Percentiles rank a stretch among this genome's conserved stretches.
phyloP scores from a whole-genome alignment of 1,139 yeast species.

The Scheffersomyces insectosa region DNA sequence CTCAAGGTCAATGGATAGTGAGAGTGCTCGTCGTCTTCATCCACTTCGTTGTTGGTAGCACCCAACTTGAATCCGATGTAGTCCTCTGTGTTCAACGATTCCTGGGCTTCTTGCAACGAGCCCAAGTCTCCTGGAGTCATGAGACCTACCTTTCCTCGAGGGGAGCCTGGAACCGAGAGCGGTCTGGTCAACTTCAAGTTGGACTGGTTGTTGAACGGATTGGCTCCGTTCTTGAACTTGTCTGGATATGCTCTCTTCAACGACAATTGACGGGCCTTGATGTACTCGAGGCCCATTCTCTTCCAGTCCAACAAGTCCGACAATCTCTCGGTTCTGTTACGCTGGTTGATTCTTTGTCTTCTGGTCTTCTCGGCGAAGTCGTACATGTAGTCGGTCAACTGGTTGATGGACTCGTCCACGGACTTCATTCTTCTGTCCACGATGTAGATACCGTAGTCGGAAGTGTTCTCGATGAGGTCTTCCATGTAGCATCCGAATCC shows the following conservation, averaged over 20 bases:
- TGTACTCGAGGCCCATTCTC: slow-evolving; percentile 95
- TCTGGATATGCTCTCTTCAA: slow-evolving; percentile 93
- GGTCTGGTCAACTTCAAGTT: slow-evolving; percentile 85
- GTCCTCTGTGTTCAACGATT: slow-evolving; percentile 73
- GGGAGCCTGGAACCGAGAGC: slow-evolving; percentile 94
- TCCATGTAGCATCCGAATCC: slow-evolving; percentile 99
- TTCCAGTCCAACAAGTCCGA: slow-evolving; percentile 95
- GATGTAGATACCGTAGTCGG: slow-evolving; percentile 95
- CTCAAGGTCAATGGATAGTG: slow-evolving; percentile 47
- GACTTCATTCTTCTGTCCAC: slow-evolving; percentile 94
- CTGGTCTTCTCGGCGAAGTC: slow-evolving; percentile 86
- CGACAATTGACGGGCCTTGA: slow-evolving; percentile 91
- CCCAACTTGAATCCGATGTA: slow-evolving; percentile 79
- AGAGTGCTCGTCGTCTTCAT: slow-evolving; percentile 47
- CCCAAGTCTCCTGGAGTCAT: slow-evolving; percentile 99
- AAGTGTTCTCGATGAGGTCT: slow-evolving; percentile 90
- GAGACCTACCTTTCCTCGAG: slow-evolving; percentile 59
- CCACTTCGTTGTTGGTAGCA: slow-evolving; percentile 38
- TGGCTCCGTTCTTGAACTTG: slow-evolving; percentile 62
- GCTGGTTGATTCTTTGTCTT: slow-evolving; percentile 96
- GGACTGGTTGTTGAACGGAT: slow-evolving; percentile 57
- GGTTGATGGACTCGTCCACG: slow-evolving; percentile 92
- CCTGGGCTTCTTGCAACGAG: slow-evolving; percentile 86
- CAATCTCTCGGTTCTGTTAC: slow-evolving; percentile 94
- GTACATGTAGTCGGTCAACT: slow-evolving; percentile 85